phyloP scores from a whole-genome alignment of 2,329 filamentous ascomycete genomes.

The Ilyonectria mors-panacis region DNA sequence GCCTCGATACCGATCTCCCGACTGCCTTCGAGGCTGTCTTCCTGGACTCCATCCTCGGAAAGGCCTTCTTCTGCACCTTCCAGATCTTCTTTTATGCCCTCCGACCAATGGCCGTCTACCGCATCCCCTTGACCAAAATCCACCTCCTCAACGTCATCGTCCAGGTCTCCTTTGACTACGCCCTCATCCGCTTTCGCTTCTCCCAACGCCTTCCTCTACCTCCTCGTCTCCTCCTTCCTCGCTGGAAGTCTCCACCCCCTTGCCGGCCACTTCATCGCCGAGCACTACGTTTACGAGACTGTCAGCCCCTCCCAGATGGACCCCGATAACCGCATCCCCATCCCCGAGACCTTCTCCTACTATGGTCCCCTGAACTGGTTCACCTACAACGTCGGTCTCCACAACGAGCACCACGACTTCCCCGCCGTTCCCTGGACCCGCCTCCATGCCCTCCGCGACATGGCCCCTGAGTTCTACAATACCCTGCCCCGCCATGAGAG shows the following conservation, averaged over 20 bases:
- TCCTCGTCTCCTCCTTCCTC: conserved; percentile 91
- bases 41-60: conserved; percentile 94
- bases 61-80: conserved; percentile 99
- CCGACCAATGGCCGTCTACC: conserved; percentile 94
- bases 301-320: conserved; percentile 68
- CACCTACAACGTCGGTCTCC: conserved; percentile 96
- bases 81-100: conserved; percentile 99
- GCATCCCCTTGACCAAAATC: conserved; percentile 86
- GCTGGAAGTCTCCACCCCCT: conserved; percentile 95
- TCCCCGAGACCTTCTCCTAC: conserved; percentile 97
- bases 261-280: conserved; percentile 97
- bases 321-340: conserved; percentile 72
- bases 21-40: conserved; percentile 92
- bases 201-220: conserved; percentile 80
- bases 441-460: conserved; percentile 81
- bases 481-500: conserved; percentile 88
- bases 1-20: conserved; percentile 95
- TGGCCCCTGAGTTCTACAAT: conserved; percentile 93
- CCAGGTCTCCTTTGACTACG: conserved; percentile 84
- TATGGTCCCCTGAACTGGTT: conserved; percentile 93
- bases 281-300: conserved; percentile 89
- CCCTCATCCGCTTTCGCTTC: conserved; percentile 74
- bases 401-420: conserved; percentile 99
- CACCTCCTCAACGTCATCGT: conserved; percentile 85
- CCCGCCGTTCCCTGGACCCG: conserved; percentile 96